Evolutionary conservation across 495 filamentous ascomycete species (phyloP), one percentile per base, ranked within the genome.

Genomic region (Cryomyces antarcticus): DNA sequence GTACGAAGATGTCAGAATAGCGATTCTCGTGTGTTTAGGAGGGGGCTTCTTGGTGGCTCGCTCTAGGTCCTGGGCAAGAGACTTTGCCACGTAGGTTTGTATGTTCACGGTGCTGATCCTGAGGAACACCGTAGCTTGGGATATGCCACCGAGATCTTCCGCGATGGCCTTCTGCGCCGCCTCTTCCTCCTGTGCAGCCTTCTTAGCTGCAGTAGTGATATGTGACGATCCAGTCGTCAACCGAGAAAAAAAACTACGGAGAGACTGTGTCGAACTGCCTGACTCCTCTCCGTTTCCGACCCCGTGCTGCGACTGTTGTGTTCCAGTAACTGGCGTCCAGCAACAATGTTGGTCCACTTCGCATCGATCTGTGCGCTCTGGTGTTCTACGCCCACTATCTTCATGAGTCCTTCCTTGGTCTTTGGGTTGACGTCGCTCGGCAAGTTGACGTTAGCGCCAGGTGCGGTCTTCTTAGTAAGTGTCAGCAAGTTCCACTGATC

Each of bases 1-100:
- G 53, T 87, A 87, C 0, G 87, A 89, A 31, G 88, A 84, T 2
- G 85, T 93, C 28, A 99, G 61, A 37, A 95, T 77, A 4, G 86
- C 77, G 7, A 99, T 69, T 31, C 75, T 80, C 0, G 88, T 86
- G 29, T 65, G 71, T 53, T 81, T 89, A 0, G 92, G 92, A 6
- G 92, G 92, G 13, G 86, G 80, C 55, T 99, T 99, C 58, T 95
- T 93, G 3, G 92, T 96, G 24, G 92, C 88, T 31, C 92, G 69
- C 64, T 96, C 87, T n/a, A 96, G 69, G 56, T 99, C 92, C 11
- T 73, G 66, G 7, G 81, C 75, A 49, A 95, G 78, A 33, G 62
- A 67, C 29, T 64, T 55, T 38, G 66, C 62, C 1, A 93, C 70
- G 24, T 69, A 77, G 31, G 85, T 85, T 34, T 69, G 63, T n/a